A percentile compares a stretch with the other conserved stretches of the same genome.
phyloP scores from a whole-genome alignment of 768 basidiomycete species.

The Kwoniella heveanensis region DNA sequence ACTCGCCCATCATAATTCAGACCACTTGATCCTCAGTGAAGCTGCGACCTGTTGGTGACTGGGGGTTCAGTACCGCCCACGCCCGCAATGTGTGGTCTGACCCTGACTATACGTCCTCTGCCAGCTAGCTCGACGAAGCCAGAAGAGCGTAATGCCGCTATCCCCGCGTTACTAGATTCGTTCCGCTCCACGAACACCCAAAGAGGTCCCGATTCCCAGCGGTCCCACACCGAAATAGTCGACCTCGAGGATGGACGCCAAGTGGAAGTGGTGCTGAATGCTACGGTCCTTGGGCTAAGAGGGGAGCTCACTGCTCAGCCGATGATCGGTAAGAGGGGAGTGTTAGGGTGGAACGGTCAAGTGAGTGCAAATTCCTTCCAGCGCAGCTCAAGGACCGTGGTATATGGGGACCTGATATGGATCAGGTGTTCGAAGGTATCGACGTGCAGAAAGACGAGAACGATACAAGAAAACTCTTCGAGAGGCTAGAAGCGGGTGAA shows the following conservation, averaged over 20 bases:
- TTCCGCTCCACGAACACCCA: constrained; percentile 17
- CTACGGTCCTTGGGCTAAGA: constrained; percentile 50
- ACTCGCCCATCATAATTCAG: no score
- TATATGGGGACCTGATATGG: no score
- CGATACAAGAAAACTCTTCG: constrained; percentile 40
- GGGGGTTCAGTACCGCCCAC: no score
- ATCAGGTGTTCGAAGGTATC: constrained; percentile 50
- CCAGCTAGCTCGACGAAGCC: not conserved
- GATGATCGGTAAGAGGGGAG: constrained; percentile 38
- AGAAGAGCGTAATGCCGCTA: not conserved
- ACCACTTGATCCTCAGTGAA: no score
- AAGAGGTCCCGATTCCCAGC: constrained; percentile 39
- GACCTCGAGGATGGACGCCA: not conserved
- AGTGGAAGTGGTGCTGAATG: constrained; percentile 37
- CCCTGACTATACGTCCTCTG: constrained; percentile 27
- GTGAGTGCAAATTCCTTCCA: no score
- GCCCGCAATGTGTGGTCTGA: constrained; percentile 43
- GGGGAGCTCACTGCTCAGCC: constrained; percentile 47
- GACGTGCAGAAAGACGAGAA: constrained; percentile 37
- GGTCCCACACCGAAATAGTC: constrained; percentile 15
- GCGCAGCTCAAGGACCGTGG: no score
- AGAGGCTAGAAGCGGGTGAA: constrained; percentile 33
- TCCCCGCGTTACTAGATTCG: constrained; percentile 19
- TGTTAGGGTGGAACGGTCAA: constrained; percentile 55
- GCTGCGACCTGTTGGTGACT: no score